A percentile compares a stretch with the other conserved stretches of the same genome.
phyloP scores from a whole-genome alignment of 176 grass and related monocot species.

The Ampelocalamus luodianensis region DNA sequence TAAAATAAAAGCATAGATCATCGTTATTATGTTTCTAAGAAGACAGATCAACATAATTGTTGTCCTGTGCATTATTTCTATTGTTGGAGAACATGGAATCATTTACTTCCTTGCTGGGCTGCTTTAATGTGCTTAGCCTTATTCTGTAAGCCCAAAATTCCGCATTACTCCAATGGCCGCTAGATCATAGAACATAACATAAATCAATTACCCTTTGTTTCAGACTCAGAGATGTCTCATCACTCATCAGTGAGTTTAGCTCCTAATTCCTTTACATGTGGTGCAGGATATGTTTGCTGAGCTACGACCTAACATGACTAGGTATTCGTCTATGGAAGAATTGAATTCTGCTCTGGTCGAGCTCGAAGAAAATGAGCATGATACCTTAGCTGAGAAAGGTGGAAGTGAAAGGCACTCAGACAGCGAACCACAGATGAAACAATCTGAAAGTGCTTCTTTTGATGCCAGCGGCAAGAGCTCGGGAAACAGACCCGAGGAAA shows the following conservation, averaged over 20 bases:
- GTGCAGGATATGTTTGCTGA: constrained; percentile 81
- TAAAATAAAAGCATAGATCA: constrained; percentile 40
- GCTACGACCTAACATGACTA: constrained; percentile 67
- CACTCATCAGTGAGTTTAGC: not conserved
- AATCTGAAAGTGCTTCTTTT: constrained; percentile 35
- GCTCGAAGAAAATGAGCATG: constrained; percentile 71
- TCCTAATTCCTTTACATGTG: constrained; percentile 24
- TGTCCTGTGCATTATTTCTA: not conserved
- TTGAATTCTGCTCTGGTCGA: constrained; percentile 63
- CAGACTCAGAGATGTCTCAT: not conserved
- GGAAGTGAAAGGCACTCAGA: constrained; percentile 30
- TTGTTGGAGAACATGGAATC: not conserved
- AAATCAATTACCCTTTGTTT: not conserved
- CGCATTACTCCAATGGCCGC: constrained; percentile 12
- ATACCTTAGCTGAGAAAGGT: constrained; percentile 32
- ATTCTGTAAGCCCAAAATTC: not conserved
- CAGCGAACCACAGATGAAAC: constrained; percentile 35
- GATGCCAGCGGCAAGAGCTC: constrained; percentile 44
- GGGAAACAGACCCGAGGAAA: constrained; percentile 47
- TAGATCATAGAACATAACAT: not conserved
- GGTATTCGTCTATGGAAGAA: constrained; percentile 69
- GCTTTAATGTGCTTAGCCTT: constrained; percentile 7
- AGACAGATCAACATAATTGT: not conserved
- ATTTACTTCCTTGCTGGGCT: constrained; percentile 13
- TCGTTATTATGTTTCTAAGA: constrained; percentile 23